phyloP scores from a whole-genome alignment of 768 basidiomycete species.

The Tricholoma sp. region DNA sequence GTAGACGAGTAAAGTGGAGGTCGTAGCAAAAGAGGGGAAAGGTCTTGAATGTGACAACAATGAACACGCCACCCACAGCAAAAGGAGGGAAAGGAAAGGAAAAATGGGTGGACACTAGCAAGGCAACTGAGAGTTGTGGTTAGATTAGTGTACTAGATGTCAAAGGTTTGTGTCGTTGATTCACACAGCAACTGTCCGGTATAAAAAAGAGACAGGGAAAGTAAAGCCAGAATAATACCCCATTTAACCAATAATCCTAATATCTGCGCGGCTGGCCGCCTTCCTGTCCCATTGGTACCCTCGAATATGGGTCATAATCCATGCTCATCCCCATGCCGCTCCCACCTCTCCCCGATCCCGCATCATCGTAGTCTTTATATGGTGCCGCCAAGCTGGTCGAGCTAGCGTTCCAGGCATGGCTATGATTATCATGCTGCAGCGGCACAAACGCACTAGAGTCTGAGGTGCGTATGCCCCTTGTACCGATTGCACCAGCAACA shows the following conservation, averaged over 20 bases:
- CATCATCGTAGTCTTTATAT: constrained; percentile 23
- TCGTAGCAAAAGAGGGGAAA: background rate
- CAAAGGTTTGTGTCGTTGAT: background rate
- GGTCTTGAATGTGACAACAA: background rate
- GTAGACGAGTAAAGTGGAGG: background rate
- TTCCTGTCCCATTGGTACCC: background rate
- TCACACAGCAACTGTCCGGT: background rate
- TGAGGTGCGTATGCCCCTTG: constrained; percentile 38
- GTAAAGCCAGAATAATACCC: background rate
- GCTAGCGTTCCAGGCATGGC: constrained; percentile 57
- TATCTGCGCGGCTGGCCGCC: background rate
- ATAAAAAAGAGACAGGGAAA: background rate
- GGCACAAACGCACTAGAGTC: constrained; percentile 72
- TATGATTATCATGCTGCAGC: constrained; percentile 56
- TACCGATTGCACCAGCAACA: constrained; percentile 25
- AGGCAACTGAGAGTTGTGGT: background rate
- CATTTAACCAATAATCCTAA: background rate
- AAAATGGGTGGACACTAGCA: background rate
- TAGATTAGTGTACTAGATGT: background rate
- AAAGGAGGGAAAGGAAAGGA: background rate
- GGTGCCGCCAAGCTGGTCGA: constrained; percentile 38
- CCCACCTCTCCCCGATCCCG: constrained; percentile 1
- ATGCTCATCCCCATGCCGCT: constrained; percentile 29
- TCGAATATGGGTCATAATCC: constrained; percentile 30
- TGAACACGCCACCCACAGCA: background rate